Evolutionary conservation across 2,329 filamentous ascomycete genomes (phyloP).

Genomic region (Monosporascus ibericus): DNA sequence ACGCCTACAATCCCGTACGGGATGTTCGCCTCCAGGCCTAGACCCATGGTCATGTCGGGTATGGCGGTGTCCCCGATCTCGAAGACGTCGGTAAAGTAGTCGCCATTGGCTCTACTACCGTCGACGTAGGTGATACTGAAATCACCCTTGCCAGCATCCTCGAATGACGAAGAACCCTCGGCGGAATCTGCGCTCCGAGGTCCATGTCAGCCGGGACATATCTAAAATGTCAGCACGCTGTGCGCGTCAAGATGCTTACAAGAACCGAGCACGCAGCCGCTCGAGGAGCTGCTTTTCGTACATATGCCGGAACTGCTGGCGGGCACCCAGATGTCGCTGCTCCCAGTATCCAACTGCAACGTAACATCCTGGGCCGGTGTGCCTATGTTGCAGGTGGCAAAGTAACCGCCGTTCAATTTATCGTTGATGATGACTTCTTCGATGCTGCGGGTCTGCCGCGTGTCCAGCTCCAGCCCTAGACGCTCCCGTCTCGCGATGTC

Average conservation of each 20-base stretch:
- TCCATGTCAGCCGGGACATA: slow-evolving; percentile 8
- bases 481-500: slow-evolving; percentile 35
- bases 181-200: slow-evolving; percentile 34
- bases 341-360: slow-evolving; percentile 59
- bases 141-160: slow-evolving; percentile 31
- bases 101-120: slow-evolving; percentile 48
- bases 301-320: slow-evolving; percentile 34
- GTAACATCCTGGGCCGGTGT: slow-evolving; percentile 51
- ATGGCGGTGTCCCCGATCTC: slow-evolving; percentile 45
- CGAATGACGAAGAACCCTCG: slow-evolving; percentile 39
- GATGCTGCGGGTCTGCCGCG: slow-evolving; percentile 33
- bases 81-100: slow-evolving; percentile 54
- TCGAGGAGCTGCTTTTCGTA: slow-evolving; percentile 12
- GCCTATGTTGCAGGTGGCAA: slow-evolving; percentile 50
- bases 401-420: slow-evolving; percentile 43
- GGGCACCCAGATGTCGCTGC: slow-evolving; percentile 59
- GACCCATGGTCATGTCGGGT: slow-evolving; percentile 52
- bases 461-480: slow-evolving; percentile 23
- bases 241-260: slow-evolving; percentile 31
- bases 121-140: slow-evolving; percentile 60
- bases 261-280: slow-evolving; percentile 37
- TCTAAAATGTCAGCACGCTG: neutral
- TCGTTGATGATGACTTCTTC: slow-evolving; percentile 40
- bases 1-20: slow-evolving; percentile 54
- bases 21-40: slow-evolving; percentile 49